Conservation (phyloP, 2,329 filamentous ascomycete genomes). For the Periconia sp. region DNA sequence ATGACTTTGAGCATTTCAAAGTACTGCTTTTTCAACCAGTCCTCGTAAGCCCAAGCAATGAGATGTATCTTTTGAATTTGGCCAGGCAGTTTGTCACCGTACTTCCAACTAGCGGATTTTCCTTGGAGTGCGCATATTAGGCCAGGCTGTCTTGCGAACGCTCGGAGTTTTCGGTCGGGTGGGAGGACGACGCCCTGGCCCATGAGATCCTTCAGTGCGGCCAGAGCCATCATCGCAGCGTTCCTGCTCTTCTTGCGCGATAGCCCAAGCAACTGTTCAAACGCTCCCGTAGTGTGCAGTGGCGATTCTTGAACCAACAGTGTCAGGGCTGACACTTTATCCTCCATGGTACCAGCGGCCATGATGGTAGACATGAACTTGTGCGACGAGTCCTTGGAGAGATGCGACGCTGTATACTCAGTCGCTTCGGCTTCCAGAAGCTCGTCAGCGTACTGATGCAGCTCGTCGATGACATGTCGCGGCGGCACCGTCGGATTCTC, state of each 20-base stretch:
- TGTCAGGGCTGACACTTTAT: slow-evolving; percentile 94
- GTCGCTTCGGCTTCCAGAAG: slow-evolving; percentile 78
- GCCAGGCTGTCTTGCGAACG: slow-evolving; percentile 78
- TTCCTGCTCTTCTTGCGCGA: slow-evolving; percentile 93
- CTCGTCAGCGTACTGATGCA: slow-evolving; percentile 70
- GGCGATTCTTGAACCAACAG: slow-evolving; percentile 95
- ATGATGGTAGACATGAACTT: slow-evolving; percentile 98
- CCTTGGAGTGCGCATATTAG: slow-evolving; percentile 72
- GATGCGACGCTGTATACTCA: slow-evolving; percentile 69
- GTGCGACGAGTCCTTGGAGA: slow-evolving; percentile 81
- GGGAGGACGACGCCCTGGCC: slow-evolving; percentile 86
- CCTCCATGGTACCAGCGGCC: slow-evolving; percentile 91
- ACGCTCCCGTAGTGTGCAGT: slow-evolving; percentile 84
- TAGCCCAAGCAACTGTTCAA: slow-evolving; percentile 79
- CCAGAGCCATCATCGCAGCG: slow-evolving; percentile 88
- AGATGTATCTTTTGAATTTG: slow-evolving; percentile 75
- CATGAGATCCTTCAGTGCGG: slow-evolving; percentile 90
- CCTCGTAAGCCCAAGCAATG: slow-evolving; percentile 87
- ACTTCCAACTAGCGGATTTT: slow-evolving; percentile 64
- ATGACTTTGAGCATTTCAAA: slow-evolving; percentile 91
- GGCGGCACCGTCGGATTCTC: slow-evolving; percentile 53
- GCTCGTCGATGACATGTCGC: slow-evolving; percentile 56
- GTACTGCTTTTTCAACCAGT: slow-evolving; percentile 92
- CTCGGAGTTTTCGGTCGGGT: slow-evolving; percentile 74
- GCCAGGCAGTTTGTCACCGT: slow-evolving; percentile 70